These are phyloP conservation scores for Rhizopogon vesiculosus DNA, from an alignment of 768 basidiomycete species.

Conservation along the genomic window DNA sequence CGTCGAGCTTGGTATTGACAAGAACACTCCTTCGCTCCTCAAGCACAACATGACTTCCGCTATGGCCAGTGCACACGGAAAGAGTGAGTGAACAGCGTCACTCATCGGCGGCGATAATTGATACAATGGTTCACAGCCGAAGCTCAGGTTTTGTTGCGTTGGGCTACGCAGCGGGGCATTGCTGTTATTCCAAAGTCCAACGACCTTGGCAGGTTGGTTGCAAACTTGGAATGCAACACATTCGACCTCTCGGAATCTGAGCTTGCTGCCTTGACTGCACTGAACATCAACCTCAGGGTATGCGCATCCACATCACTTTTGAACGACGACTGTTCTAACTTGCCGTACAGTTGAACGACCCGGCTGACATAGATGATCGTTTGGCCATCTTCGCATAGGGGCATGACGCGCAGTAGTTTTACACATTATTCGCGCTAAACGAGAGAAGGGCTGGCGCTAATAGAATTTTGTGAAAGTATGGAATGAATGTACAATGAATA, in stretches of 20 bases:
- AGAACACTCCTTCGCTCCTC: constrained; percentile 48
- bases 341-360: constrained; percentile 58
- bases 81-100: constrained; percentile 34
- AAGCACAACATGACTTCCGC: constrained; percentile 38
- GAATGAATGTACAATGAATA: constrained; percentile 1
- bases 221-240: constrained; percentile 42
- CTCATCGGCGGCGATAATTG: background rate
- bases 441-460: background rate
- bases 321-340: constrained; percentile 2
- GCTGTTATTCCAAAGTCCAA: constrained; percentile 76
- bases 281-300: constrained; percentile 65
- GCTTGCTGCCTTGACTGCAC: constrained; percentile 46
- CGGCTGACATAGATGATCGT: constrained; percentile 59
- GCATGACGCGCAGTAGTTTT: background rate
- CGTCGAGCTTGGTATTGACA: constrained; percentile 62
- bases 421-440: background rate
- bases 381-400: constrained; percentile 67
- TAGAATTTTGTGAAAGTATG: too few species aligned
- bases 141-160: constrained; percentile 73
- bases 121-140: constrained; percentile 13
- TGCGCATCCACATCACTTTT: constrained; percentile 15
- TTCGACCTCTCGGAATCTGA: constrained; percentile 56
- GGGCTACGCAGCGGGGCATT: constrained; percentile 72
- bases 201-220: constrained; percentile 29
- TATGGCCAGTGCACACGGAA: constrained; percentile 47